Conservation (phyloP, 139 green algal genomes). For the Gonium pectorale region DNA sequence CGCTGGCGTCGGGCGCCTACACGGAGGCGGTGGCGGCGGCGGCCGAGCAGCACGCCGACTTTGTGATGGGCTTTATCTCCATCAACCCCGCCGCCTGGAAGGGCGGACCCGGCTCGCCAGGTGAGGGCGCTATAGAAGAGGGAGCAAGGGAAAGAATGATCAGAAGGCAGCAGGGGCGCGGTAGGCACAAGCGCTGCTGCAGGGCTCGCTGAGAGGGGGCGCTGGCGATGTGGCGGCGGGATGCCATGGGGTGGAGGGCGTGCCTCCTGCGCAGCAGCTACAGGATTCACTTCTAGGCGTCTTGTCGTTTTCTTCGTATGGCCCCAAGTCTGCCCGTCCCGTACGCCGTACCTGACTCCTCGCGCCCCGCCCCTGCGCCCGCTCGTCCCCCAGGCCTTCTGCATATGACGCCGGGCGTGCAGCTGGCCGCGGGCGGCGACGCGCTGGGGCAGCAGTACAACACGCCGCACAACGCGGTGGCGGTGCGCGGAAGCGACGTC, state of each 20-base stretch:
- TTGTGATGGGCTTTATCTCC: constrained; percentile 99
- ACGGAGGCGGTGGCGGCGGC: constrained; percentile 86
- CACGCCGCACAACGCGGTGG: constrained; percentile 90
- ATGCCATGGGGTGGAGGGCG: too few species aligned
- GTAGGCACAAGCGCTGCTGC: too few species aligned
- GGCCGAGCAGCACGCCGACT: constrained; percentile 85
- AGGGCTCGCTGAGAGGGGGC: too few species aligned
- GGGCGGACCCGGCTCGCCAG: constrained; percentile 61
- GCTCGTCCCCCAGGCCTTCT: constrained; percentile 77
- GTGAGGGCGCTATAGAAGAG: constrained; percentile 43
- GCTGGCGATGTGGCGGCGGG: too few species aligned
- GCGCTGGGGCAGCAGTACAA: constrained; percentile 99
- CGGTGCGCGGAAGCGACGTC: constrained; percentile 89
- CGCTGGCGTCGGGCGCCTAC: constrained; percentile 92
- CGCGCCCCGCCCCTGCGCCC: background rate
- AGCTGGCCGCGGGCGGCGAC: constrained; percentile 91
- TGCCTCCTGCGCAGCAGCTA: too few species aligned
- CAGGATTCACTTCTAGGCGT: too few species aligned
- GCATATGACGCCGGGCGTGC: constrained; percentile 99
- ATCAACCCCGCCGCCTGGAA: constrained; percentile 88
- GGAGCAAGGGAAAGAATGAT: too few species aligned
- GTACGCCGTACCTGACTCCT: too few species aligned
- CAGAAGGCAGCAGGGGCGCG: too few species aligned
- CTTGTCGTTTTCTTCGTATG: too few species aligned
- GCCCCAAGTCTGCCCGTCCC: too few species aligned